Evolutionary conservation across 345 rosid species (phyloP), one percentile per base, ranked within the genome.

Genomic region (Populus deltoides): DNA sequence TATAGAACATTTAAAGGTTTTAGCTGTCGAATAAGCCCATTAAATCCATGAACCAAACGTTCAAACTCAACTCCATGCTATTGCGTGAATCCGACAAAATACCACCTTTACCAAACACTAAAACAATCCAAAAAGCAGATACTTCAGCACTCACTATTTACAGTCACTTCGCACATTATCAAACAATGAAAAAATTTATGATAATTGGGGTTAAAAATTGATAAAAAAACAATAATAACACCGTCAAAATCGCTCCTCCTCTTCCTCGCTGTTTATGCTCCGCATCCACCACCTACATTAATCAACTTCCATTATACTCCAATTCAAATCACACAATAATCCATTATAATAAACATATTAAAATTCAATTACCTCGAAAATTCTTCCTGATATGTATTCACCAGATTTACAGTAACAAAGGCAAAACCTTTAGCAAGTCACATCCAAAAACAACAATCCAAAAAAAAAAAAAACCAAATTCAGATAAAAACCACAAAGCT

Each of bases 181-280:
- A 13, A 47, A 17, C 7, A 17, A 3, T 27, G 29, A 11, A 63
- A 27, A 3, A 66, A 33, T 6, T 18, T 27, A 66, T 27, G 38
- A 8, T 27, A 66, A 36, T 25, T 25, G 15, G 18, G 4, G 20
- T 1, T 13, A 1, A 33, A 29, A 27, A 18, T 29, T 13, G 2
- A 7, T 27, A 4, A 8, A 5, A 18, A 13, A 66, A 24, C 25
- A 16, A 25, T 41, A 41, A 41, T 41, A 66, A 25, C 33, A 93
- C 97, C 96, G 89, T 97, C 78, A 95, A 90, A 81, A 85, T 82
- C 73, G 99, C 98, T 72, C 97, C 97, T 85, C 99, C 98, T 88
- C 99, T 88, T 71, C 99, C 99, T 72, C 89, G 97, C 75, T 90
- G 92, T 78, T 86, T 92, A 81, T 93, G 99, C 84, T 90, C 94